A percentile compares a stretch with the other conserved stretches of the same genome.
These are phyloP conservation scores for Suillus clintonianus DNA, from an alignment of 768 basidiomycete genomes.

Conservation along the genomic window DNA sequence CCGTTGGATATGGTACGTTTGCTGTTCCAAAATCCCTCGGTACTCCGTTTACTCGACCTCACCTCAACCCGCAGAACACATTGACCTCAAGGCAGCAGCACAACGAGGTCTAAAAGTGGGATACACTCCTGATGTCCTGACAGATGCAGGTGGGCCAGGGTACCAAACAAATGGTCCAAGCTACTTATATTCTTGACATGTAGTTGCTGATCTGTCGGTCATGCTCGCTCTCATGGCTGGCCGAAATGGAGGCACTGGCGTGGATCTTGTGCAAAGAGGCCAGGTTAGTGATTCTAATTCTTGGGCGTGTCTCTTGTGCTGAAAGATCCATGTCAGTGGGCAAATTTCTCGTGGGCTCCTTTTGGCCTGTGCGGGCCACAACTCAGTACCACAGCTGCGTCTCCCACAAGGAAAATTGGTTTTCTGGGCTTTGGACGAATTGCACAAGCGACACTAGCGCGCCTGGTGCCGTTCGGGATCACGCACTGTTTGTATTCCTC, in stretches of 20 bases:
- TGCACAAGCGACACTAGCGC: slow-evolving; percentile 76
- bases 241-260: slow-evolving; percentile 70
- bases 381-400: slow-evolving; percentile 53
- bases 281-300: slow-evolving; percentile 45
- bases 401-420: slow-evolving; percentile 68
- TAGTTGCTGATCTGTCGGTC: slow-evolving; percentile 87
- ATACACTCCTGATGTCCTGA: slow-evolving; percentile 92
- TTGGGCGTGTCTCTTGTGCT: not conserved
- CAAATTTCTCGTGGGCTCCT: slow-evolving; percentile 74
- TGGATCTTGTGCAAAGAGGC: slow-evolving; percentile 66
- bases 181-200: not conserved
- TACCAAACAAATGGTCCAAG: not conserved
- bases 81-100: slow-evolving; percentile 61
- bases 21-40: not conserved
- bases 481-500: slow-evolving; percentile 70
- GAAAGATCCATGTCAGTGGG: slow-evolving; percentile 60
- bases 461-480: slow-evolving; percentile 83
- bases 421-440: slow-evolving; percentile 97
- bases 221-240: slow-evolving; percentile 95
- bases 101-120: slow-evolving; percentile 72
- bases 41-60: not conserved
- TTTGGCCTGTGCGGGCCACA: slow-evolving; percentile 86
- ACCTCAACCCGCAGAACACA: slow-evolving; percentile 66
- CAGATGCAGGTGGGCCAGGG: slow-evolving; percentile 69
- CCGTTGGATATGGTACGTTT: slow-evolving; percentile 77